Evolutionary conservation across 352 stramenopile species (phyloP).

Genomic region (Phytophthora aleatoria): DNA sequence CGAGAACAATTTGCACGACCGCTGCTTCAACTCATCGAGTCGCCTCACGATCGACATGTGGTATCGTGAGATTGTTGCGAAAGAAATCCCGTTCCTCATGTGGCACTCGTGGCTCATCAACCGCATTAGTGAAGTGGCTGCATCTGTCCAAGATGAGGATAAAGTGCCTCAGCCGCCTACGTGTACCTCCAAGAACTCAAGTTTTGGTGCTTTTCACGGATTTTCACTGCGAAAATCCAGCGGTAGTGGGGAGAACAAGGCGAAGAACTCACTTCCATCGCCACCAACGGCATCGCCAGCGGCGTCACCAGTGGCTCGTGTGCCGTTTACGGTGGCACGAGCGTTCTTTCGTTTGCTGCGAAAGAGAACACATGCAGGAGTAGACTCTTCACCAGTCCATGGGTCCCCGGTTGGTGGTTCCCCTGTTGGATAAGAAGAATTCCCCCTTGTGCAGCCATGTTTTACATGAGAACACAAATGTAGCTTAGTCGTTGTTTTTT

Average conservation of each 20-base stretch:
- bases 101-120: constrained; percentile 89
- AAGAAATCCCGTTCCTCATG: constrained; percentile 74
- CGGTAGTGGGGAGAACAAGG: constrained; percentile 5
- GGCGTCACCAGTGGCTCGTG: constrained; percentile 35
- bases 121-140: constrained; percentile 70
- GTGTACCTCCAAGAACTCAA: constrained; percentile 13
- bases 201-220: constrained; percentile 24
- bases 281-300: constrained; percentile 30
- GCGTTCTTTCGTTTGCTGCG: constrained; percentile 72
- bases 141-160: constrained; percentile 50
- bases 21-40: constrained; percentile 81
- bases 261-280: constrained; percentile 26
- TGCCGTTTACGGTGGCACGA: constrained; percentile 67
- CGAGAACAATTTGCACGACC: constrained; percentile 82
- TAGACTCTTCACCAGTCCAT: constrained; percentile 19
- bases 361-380: constrained; percentile 38
- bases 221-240: constrained; percentile 36
- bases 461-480: constrained; percentile 32
- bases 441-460: constrained; percentile 12
- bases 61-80: constrained; percentile 78
- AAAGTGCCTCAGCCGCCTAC: constrained; percentile 6
- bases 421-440: constrained; percentile 13
- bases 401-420: constrained; percentile 8
- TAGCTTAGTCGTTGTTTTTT: constrained; percentile 23
- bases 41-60: constrained; percentile 85